Evolutionary conservation across 208 protist species (phyloP), one percentile per base, ranked within the genome.

Genomic region (Leishmania arabica): DNA sequence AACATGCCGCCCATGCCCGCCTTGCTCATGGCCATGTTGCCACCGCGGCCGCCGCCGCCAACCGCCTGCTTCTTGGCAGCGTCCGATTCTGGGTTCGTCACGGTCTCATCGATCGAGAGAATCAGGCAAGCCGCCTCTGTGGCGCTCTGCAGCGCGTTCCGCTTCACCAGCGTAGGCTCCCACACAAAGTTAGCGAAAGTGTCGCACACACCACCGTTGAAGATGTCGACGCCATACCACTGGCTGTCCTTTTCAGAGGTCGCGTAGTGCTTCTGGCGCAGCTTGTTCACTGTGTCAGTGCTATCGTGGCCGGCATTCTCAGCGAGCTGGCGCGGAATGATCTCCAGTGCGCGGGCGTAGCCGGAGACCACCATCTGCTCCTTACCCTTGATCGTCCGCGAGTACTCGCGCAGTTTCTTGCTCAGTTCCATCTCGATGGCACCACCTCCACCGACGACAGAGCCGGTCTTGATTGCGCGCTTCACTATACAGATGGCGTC

Each of bases 221-320:
- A 84, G 73, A 99, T 99, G 88, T 99, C 99, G 5, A 99, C 99
- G 80, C 99, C 99, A 81, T 93, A 99, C 99, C 99, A 99, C 68
- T 84, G 88, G 54, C 93, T 91, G 31, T 80, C 86, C 45, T 73
- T 77, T 42, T 85, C 72, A 40, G 81, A 79, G 51, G 77, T 75
- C 27, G 87, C 77, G 84, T 97, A 95, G 91, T 99, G 99, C 87
- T 98, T 98, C 78, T 99, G 93, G 68, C 99, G 95, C 42, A 99
- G 93, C 88, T 99, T 98, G 93, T 99, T 99, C 45, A 99, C 88
- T 68, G 99, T 99, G 78, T 99, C 99, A 51, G 99, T 99, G 78
- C 99, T 97, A 92, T 99, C 99, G 88, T 99, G 99, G 56, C 99
- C 99, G 68, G 99, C 99, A 84, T 99, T 99, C 84, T 99, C 98